Evolutionary conservation across 1,139 yeast genomes (phyloP), one percentile per base, ranked within the genome.

Genomic region (Geotrichum fermentans): DNA sequence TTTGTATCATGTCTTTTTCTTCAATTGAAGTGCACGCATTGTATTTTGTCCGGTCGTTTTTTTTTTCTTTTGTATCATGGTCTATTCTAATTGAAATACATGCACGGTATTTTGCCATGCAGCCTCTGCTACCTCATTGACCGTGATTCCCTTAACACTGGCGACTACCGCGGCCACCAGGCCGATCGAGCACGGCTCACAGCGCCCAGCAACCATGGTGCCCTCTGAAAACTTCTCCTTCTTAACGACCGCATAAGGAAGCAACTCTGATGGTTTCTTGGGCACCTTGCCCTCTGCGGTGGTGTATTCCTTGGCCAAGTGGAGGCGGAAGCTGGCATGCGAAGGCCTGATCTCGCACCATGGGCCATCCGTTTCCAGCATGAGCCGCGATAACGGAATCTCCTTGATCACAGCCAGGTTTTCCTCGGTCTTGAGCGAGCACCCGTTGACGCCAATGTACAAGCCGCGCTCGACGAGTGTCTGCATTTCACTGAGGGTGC

Each of bases 351-450:
- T 79, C 61, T 90, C 97, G 69, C 99, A 92, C 98, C 98, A 92
- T 1, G 99, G 98, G 0, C 97, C 90, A 68, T 92, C 97, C 0
- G 97, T 90, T 65, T 92, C 99, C 20, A 92, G 76, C 77, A 92
- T 69, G 35, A 92, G 66, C 58, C 73, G 74, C 10, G 81, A 78
- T 8, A 79, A 60, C 0, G 98, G 98, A 10, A 92, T 75, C 33
- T 67, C 61, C 38, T 72, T 69, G 0, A 83, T 88, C 13, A 83
- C 90, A 17, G 73, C 72, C 10, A 90, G 66, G 60, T 86, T 88
- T 54, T 84, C 90, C 51, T 78, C 78, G 0, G 87, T 79, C 61
- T 85, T 84, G 54, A 94, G 73, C 2, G 97, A 89, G 60, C 98
- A 92, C 1, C 98, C 98, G 63, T 92, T 92, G 55, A 92, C 72